Base-by-base conservation (phyloP, 257 asterid genomes). In the Solanum paucissectum region DNA sequence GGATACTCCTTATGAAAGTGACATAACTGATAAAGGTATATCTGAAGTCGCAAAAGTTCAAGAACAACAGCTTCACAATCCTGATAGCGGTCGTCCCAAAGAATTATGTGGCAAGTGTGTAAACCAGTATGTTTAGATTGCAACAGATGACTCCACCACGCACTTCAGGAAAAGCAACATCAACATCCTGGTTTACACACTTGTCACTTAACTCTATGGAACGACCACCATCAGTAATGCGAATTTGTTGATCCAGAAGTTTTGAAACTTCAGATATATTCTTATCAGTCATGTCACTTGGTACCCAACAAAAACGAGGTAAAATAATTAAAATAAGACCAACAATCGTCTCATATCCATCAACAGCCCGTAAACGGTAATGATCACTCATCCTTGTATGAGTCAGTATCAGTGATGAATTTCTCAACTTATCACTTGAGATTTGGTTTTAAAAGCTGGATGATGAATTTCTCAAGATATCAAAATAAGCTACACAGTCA, bases 121-220 rank as follows among this genome's bases (percentile, higher is more conserved):
- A 6, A n/a, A 64, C 72, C 72, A 64, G 13, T 64, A 64, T 64
- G 72, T n/a, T 95, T 25, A 96, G 89, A 11, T 88, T 87, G 93
- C 99, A 96, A 86, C 92, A 93, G 52, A 94, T 94, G 83, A 90
- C 94, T 85, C 95, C 99, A 87, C 92, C 92, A 14, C 90, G 90
- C 87, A 88, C 88, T 90, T 94, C 96, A 16, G 95, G 94, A 82
- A 86, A 88, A 29, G 38, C 84, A 75, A 87, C 87, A 66, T 42
- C 7, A 64, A 2, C 72, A 64, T 64, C 12, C 1, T 5, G 72
- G 18, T 64, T 64, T 21, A 64, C 32, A 64, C 72, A 64, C 72
- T n/a, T 83, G 37, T 85, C 85, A 49, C 74, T 81, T 44, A 83
- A 32, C 60, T 71, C 92, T 58, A 13, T 87, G 44, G 32, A 49